Evolutionary conservation across 768 basidiomycete genomes (phyloP).

Genomic region (Butyriboletus loyo): DNA sequence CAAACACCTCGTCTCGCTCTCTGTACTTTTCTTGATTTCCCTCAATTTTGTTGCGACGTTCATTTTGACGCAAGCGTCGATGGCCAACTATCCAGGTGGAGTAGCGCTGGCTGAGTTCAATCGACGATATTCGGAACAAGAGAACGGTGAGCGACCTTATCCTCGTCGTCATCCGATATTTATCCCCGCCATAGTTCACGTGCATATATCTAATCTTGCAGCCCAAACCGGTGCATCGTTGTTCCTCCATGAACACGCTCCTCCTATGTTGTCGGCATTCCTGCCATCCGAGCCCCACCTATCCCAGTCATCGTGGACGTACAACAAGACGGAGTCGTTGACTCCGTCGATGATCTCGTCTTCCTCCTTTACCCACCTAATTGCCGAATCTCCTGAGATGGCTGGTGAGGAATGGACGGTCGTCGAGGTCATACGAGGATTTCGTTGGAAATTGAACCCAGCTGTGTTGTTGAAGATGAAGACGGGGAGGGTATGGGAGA

Average conservation of each 20-base stretch:
- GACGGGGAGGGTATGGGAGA: conserved; percentile 20
- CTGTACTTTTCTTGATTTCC: conserved; percentile 45
- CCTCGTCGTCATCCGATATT: neutral
- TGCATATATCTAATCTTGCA: conserved; percentile 82
- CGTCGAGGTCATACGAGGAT: conserved; percentile 44
- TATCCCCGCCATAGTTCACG: conserved; percentile 41
- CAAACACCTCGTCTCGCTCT: conserved; percentile 45
- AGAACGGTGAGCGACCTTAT: conserved; percentile 25
- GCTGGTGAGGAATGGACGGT: conserved; percentile 39
- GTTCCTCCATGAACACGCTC: conserved; percentile 69
- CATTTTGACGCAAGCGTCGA: conserved; percentile 56
- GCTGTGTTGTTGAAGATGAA: conserved; percentile 16
- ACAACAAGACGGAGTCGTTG: conserved; percentile 80
- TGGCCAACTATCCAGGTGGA: conserved; percentile 88
- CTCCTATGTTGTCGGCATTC: conserved; percentile 39
- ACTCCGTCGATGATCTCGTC: conserved; percentile 40
- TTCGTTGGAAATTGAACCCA: conserved; percentile 37
- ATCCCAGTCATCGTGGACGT: conserved; percentile 47
- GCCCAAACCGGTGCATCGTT: conserved; percentile 89
- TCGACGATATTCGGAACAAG: conserved; percentile 36
- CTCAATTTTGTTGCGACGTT: conserved; percentile 53
- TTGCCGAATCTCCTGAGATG: conserved; percentile 45
- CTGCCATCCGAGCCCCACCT: conserved; percentile 9
- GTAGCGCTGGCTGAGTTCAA: conserved; percentile 66
- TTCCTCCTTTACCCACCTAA: conserved; percentile 57